Percentiles rank a stretch among this genome's conserved stretches.
Evolutionary conservation across 768 basidiomycete genomes (phyloP).

Genomic region (Paxillus involutus): DNA sequence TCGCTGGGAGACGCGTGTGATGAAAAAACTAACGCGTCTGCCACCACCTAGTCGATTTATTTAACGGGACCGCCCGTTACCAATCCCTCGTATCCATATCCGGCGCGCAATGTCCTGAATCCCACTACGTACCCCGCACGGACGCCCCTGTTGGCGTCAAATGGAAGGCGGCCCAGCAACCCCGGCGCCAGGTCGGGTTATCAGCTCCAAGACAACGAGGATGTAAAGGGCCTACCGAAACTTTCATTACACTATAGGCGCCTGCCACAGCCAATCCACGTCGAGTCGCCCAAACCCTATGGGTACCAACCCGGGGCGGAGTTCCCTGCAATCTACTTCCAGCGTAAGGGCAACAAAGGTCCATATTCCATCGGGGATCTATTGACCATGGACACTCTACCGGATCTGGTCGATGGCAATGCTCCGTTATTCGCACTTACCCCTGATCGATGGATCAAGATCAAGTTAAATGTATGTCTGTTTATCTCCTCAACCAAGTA

Average conservation of each 20-base stretch:
- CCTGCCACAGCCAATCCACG: conserved; percentile 20
- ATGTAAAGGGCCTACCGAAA: background rate
- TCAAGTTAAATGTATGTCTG: conserved; percentile 34
- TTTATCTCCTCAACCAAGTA: background rate
- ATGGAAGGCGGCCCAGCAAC: conserved; percentile 1
- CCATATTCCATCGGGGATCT: conserved; percentile 28
- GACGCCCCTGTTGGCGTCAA: conserved; percentile 8
- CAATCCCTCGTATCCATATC: conserved; percentile 28
- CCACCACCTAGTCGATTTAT: conserved; percentile 17
- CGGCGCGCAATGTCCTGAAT: conserved; percentile 29
- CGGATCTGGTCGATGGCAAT: conserved; percentile 21
- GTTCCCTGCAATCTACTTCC: conserved; percentile 32
- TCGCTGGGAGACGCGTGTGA: background rate
- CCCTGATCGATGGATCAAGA: conserved; percentile 31
- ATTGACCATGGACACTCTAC: conserved; percentile 22
- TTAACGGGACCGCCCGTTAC: conserved; percentile 12
- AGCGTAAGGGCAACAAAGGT: conserved; percentile 19
- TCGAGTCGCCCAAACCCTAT: conserved; percentile 12
- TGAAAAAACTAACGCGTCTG: conserved; percentile 4
- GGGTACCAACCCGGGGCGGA: conserved; percentile 15
- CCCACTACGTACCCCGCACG: conserved; percentile 15
- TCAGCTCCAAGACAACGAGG: background rate
- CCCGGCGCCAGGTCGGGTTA: background rate
- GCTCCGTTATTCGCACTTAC: conserved; percentile 19
- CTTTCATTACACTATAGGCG: conserved; percentile 6